Base-by-base conservation (phyloP, 108 stramenopile species). In the Cyclotella sp. region DNA sequence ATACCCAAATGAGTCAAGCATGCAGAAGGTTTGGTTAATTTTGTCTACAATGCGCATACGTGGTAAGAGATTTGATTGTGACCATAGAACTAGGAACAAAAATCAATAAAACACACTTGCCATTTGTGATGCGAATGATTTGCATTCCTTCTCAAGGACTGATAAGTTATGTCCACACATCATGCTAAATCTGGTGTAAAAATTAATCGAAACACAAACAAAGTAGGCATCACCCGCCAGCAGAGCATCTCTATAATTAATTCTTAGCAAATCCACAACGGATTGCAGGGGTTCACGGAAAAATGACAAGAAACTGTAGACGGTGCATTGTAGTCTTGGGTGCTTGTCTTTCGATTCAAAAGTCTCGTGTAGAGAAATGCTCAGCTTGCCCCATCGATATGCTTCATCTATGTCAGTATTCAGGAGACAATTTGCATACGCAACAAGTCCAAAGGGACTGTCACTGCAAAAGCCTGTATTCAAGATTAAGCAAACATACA, bases 251-350 rank as follows among this genome's bases (percentile, higher is more conserved):
- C 19, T 11, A 18, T 58, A 29, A 45, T 40, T 58, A 41, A 55
- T 27, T 26, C 22, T 22, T 15, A 69, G 54, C 18, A 28, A 21
- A 16, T 26, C 22, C 7, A 58, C 42, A 22, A 21, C 21, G 6
- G 70, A 16, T 46, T 72, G 59, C 4, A 72, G 41, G 9, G 70
- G 70, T 57, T 75, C 74, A 21, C 21, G 14, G 27, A 67, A 75
- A 16, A 28, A 41, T 2, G 27, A 13, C 21, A 26, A 3, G 22
- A 40, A 19, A 40, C 18, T 22, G 16, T 42, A 51, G 47, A 34
- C n/a, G 22, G 18, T 27, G 13, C 0, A 26, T 13, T 26, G 40
- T 13, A 75, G 28, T 54, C 42, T 68, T 11, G 74, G 68, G 26
- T 63, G 41, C 14, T 30, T 27, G 6, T 44, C 43, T 29, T 68